Percentiles rank a stretch among this genome's conserved stretches.
Evolutionary conservation across 805 yeast genomes (phyloP).

Genomic region (Yarrowia sp.): DNA sequence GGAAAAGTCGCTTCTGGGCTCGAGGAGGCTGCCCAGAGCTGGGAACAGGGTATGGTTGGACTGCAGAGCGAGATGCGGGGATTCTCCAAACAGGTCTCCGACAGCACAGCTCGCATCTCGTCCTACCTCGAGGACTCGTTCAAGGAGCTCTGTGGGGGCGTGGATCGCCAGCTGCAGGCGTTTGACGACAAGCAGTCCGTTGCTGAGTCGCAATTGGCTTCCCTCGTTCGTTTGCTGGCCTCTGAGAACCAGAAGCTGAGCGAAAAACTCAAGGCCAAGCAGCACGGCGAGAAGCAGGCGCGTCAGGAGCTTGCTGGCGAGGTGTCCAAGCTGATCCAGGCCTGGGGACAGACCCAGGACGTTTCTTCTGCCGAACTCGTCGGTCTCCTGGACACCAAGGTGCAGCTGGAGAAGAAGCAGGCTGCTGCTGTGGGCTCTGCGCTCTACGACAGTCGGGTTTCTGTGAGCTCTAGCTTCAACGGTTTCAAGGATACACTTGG

Average conservation of each 20-base stretch:
- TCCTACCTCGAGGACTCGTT: background rate
- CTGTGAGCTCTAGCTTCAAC: background rate
- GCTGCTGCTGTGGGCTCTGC: slow-evolving; percentile 8
- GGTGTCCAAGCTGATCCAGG: background rate
- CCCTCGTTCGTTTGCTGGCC: background rate
- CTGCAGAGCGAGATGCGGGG: background rate
- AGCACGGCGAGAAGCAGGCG: background rate
- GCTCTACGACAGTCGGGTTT: background rate
- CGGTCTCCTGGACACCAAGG: background rate
- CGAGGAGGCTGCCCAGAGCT: slow-evolving; percentile 3
- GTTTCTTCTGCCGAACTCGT: background rate
- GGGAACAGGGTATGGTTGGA: slow-evolving; percentile 3
- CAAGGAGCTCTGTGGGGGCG: background rate
- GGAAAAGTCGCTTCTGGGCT: slow-evolving; percentile 6
- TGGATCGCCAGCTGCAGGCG: background rate
- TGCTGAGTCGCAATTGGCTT: slow-evolving; percentile 15
- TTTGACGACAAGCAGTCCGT: slow-evolving; percentile 9
- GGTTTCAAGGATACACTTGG: background rate
- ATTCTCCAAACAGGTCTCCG: background rate
- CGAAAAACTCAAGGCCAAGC: background rate
- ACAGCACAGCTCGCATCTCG: background rate
- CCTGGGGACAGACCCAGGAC: background rate
- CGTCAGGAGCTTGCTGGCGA: background rate
- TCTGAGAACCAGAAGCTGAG: slow-evolving; percentile 2
- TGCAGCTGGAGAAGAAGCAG: slow-evolving; percentile 1